A percentile compares a stretch with the other conserved stretches of the same genome.
These are phyloP conservation scores for Cruciata laevipes DNA, from an alignment of 257 asterid genomes.

Conservation along the genomic window DNA sequence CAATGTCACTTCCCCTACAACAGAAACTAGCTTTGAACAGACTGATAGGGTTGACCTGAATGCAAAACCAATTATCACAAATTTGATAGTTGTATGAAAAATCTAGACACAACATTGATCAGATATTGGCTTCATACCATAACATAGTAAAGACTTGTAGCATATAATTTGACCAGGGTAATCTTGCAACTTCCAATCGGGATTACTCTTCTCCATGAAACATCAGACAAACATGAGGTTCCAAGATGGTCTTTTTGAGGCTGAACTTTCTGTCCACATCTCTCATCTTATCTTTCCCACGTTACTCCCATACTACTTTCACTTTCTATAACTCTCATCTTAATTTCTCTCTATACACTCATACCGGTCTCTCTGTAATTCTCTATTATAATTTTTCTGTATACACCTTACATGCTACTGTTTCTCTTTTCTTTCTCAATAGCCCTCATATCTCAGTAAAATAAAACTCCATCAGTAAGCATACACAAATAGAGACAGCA, in stretches of 20 bases:
- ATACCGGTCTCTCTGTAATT: neutral
- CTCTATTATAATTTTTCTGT: neutral
- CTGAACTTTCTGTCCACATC: neutral
- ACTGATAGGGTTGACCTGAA: neutral
- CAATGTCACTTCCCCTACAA: neutral
- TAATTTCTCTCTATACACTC: neutral
- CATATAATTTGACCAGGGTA: neutral
- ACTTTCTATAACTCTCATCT: neutral
- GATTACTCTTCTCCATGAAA: neutral
- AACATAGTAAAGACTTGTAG: neutral
- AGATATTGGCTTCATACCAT: neutral
- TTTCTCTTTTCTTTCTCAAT: neutral
- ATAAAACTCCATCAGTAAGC: neutral
- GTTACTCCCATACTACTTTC: neutral
- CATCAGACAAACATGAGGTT: neutral
- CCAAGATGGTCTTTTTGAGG: neutral
- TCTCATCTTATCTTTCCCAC: neutral
- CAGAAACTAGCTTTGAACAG: neutral
- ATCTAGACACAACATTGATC: neutral
- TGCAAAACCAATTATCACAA: neutral
- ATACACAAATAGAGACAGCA: neutral
- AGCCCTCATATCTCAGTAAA: neutral
- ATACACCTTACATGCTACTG: neutral
- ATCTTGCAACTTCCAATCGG: neutral
- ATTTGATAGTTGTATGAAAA: neutral